These are phyloP conservation scores for Graphilbum fragrans DNA, from an alignment of 2,329 filamentous ascomycete genomes.

Conservation along the genomic window DNA sequence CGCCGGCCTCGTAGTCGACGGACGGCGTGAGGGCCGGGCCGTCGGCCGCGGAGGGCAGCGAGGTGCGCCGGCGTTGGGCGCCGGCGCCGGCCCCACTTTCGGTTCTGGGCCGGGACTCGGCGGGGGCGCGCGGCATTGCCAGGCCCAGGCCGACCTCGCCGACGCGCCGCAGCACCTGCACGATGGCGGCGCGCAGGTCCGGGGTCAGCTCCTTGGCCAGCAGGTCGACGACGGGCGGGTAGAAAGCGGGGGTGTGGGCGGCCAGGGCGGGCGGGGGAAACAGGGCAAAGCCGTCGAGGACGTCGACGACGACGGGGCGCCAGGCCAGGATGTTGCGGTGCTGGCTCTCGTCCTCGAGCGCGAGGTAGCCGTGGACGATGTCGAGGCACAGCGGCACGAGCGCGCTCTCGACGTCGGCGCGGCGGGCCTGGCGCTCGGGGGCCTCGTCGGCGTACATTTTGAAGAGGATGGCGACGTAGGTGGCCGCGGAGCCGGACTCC, in stretches of 20 bases:
- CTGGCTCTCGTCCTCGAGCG: constrained; percentile 89
- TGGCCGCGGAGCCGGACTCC: constrained; percentile 82
- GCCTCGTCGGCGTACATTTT: constrained; percentile 92
- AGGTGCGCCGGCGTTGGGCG: not conserved
- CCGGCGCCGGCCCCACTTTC: constrained; percentile 3
- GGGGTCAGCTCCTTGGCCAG: constrained; percentile 68
- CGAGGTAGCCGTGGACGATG: constrained; percentile 75
- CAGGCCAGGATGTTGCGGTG: constrained; percentile 95
- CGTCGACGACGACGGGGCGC: constrained; percentile 93
- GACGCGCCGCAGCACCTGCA: constrained; percentile 66
- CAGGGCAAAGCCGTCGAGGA: constrained; percentile 80
- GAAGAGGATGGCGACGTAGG: constrained; percentile 91
- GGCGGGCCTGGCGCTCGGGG: constrained; percentile 66
- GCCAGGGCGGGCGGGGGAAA: constrained; percentile 74
- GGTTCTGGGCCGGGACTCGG: not conserved
- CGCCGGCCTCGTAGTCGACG: constrained; percentile 12
- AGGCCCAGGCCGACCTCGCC: constrained; percentile 63
- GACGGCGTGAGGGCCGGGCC: constrained; percentile 7
- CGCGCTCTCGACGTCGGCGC: constrained; percentile 77
- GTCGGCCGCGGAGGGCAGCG: not conserved
- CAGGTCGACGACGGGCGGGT: constrained; percentile 73
- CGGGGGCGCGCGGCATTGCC: not conserved
- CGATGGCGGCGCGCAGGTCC: constrained; percentile 68
- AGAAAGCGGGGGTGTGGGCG: constrained; percentile 70
- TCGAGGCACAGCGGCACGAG: constrained; percentile 91